A percentile compares a stretch with the other conserved stretches of the same genome.
Evolutionary conservation across 208 protist genomes (phyloP).

Genomic region (Giardia duodenalis): DNA sequence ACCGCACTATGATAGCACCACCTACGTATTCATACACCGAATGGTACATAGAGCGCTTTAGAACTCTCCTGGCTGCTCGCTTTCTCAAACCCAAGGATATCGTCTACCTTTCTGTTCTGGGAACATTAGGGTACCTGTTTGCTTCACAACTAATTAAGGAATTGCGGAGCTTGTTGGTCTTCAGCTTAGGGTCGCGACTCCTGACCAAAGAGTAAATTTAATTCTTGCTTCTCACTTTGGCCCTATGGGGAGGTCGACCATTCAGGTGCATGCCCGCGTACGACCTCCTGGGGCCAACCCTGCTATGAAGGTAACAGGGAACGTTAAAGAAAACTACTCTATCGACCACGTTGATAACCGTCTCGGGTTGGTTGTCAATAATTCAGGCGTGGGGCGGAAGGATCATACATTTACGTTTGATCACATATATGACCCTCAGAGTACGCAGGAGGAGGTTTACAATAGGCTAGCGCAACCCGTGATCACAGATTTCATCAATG

Average conservation of each 20-base stretch:
- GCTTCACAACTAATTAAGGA: too few relatives aligned
- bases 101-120: too few relatives aligned
- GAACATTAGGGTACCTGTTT: too few relatives aligned
- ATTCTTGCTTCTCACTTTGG: too few relatives aligned
- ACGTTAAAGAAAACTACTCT: not conserved
- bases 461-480: not conserved
- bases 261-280: not conserved
- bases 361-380: not conserved
- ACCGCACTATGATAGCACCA: too few relatives aligned
- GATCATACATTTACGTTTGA: slow-evolving; percentile 16
- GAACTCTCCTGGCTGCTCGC: too few relatives aligned
- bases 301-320: not conserved
- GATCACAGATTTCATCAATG: not conserved
- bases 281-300: slow-evolving; percentile 20
- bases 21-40: too few relatives aligned
- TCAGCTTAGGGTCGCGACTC: too few relatives aligned
- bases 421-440: slow-evolving; percentile 27
- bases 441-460: slow-evolving; percentile 29
- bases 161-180: too few relatives aligned
- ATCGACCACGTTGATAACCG: slow-evolving; percentile 11
- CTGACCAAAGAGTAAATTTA: too few relatives aligned
- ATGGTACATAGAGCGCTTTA: too few relatives aligned
- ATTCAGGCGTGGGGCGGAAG: not conserved
- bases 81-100: too few relatives aligned
- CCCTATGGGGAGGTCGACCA: not conserved